Evolutionary conservation across 78 protist genomes (phyloP), one percentile per base, ranked within the genome.

Genomic region (Trichosphaerium sp.): DNA sequence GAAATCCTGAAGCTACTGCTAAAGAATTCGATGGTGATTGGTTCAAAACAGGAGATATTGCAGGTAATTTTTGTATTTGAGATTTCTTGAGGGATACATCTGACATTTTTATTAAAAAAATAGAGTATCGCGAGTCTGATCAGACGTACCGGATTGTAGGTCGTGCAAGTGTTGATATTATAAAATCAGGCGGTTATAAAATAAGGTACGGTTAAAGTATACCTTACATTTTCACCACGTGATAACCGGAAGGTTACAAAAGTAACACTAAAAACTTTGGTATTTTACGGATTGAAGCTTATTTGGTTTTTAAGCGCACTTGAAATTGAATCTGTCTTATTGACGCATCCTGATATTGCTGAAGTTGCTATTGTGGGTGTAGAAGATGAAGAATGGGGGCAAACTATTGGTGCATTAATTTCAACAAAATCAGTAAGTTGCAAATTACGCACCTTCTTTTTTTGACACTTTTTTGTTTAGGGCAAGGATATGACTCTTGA

Each of bases 101-200:
- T n/a, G n/a, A n/a, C n/a, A 58, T 25, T 42, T 5, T 58, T 21
- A 21, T 23, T 18, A 39, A 3, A 29, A 28, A 48, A 62, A 52
- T 48, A 25, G 26, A 4, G 34, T 62, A 31, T 31, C 3, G 5
- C 7, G 48, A 62, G 11, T 69, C 68, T 15, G 74, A 71, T 52
- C 40, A 32, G 26, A 37, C 1, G 10, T 64, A 32, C 41, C 35
- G 74, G 15, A 84, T 89, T 14, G 70, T 75, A 1, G 94, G 94
- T 0, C 60, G 94, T 47, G 10, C 55, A 0, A 57, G 74, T 25
- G 85, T 65, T 1, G 94, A 89, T 29, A 89, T 89, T 38, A 35
- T 89, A 32, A 89, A 89, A 25, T 35, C n/a, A 3, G 66, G 77
- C 25, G 94, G 90, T 4, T 89, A 82, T 82, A 89, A 89, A 67